These are phyloP conservation scores for Podaxis sp. DNA, from an alignment of 768 basidiomycete species.

Conservation along the genomic window DNA sequence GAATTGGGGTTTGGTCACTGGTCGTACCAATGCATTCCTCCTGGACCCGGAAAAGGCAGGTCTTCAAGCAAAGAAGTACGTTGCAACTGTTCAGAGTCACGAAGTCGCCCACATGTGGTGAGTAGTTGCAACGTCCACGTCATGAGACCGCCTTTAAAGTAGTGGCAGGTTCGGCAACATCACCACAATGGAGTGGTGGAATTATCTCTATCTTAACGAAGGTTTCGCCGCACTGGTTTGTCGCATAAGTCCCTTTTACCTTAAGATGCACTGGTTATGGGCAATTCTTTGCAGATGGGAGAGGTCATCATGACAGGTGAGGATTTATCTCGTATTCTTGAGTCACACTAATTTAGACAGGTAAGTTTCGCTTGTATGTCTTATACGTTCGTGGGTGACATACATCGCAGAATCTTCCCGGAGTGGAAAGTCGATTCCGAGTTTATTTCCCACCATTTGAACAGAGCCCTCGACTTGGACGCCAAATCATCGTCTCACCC, in stretches of 20 bases:
- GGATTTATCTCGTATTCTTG: slow-evolving; percentile 21
- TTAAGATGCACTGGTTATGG: slow-evolving; percentile 5
- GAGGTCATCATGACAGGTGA: slow-evolving; percentile 80
- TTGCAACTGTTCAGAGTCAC: slow-evolving; percentile 78
- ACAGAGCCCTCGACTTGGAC: slow-evolving; percentile 78
- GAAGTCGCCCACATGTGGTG: slow-evolving; percentile 86
- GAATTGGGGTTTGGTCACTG: slow-evolving; percentile 93
- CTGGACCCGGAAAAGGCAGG: slow-evolving; percentile 76
- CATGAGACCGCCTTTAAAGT: background rate
- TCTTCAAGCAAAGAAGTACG: slow-evolving; percentile 71
- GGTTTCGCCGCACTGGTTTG: slow-evolving; percentile 84
- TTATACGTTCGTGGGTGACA: background rate
- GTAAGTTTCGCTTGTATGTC: slow-evolving; percentile 29
- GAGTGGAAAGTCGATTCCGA: slow-evolving; percentile 83
- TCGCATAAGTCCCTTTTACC: slow-evolving; percentile 5
- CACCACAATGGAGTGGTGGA: slow-evolving; percentile 94
- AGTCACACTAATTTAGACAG: slow-evolving; percentile 39
- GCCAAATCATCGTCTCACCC: slow-evolving; percentile 88
- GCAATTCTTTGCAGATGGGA: slow-evolving; percentile 57
- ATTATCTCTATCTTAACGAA: slow-evolving; percentile 80
- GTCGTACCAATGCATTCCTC: slow-evolving; percentile 77
- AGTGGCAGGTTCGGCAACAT: slow-evolving; percentile 83
- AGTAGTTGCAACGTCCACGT: slow-evolving; percentile 15
- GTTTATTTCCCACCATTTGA: slow-evolving; percentile 79
- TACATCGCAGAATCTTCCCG: slow-evolving; percentile 56